Percentiles rank a stretch among this genome's conserved stretches.
These are phyloP conservation scores for Aspergillus pseudoviridinutans DNA, from an alignment of 2,329 filamentous ascomycete genomes.

Conservation along the genomic window DNA sequence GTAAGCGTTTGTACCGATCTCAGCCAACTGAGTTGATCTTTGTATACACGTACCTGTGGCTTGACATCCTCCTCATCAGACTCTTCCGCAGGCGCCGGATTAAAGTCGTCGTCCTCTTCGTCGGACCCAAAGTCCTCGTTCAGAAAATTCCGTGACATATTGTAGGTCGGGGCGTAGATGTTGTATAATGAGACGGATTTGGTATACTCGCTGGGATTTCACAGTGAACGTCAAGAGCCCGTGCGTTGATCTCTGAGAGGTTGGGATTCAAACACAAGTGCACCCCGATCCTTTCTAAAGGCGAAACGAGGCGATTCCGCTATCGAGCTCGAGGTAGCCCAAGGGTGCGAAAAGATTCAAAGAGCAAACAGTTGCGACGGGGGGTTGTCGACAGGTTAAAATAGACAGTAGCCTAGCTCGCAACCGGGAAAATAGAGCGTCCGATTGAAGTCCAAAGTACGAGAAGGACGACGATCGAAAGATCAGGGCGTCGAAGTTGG, in stretches of 20 bases:
- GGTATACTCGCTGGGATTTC: neutral
- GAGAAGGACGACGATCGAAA: neutral
- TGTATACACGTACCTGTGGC: slow-evolving; percentile 22
- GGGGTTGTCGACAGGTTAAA: neutral
- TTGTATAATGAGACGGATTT: neutral
- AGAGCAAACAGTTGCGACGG: neutral
- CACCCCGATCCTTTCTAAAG: neutral
- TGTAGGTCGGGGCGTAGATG: neutral
- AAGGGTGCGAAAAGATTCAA: neutral
- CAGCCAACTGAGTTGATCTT: slow-evolving; percentile 8
- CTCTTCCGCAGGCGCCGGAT: slow-evolving; percentile 68
- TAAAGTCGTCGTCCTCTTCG: slow-evolving; percentile 84
- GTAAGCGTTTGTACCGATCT: slow-evolving; percentile 15
- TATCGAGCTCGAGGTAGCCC: neutral
- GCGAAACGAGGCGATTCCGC: neutral
- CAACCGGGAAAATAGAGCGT: neutral
- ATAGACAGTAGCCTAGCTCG: neutral
- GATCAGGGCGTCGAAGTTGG: slow-evolving; percentile 1
- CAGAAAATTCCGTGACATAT: slow-evolving; percentile 43
- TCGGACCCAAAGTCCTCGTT: slow-evolving; percentile 53
- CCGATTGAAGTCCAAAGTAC: neutral
- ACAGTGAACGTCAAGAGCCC: neutral
- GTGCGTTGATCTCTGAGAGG: neutral
- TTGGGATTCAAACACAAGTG: neutral
- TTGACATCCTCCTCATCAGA: slow-evolving; percentile 65